Evolutionary conservation across 2,329 filamentous ascomycete genomes (phyloP).

Genomic region (Grosmannia penicillata): DNA sequence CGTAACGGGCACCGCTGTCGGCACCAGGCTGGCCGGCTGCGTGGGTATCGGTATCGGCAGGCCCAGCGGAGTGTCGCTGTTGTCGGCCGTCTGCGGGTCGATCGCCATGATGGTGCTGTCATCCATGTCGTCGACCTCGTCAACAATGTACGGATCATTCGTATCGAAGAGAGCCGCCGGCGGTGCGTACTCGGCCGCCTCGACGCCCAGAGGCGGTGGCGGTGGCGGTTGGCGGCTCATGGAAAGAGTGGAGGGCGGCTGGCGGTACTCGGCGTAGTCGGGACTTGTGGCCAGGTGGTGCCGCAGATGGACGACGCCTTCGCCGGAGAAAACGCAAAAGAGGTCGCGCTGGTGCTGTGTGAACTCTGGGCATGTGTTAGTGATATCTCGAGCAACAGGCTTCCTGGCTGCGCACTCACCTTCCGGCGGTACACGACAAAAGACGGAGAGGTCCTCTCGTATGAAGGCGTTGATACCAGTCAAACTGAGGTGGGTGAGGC

Average conservation of each 20-base stretch:
- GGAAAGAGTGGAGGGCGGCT: constrained; percentile 12
- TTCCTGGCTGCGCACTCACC: constrained; percentile 27
- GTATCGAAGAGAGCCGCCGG: constrained; percentile 21
- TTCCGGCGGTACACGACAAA: constrained; percentile 71
- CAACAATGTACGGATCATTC: constrained; percentile 18
- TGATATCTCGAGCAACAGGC: background rate
- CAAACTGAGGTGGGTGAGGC: constrained; percentile 83
- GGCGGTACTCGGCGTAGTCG: constrained; percentile 29
- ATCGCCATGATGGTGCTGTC: constrained; percentile 24
- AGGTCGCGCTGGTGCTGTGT: constrained; percentile 89
- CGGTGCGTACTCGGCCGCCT: constrained; percentile 5
- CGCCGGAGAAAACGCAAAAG: constrained; percentile 93
- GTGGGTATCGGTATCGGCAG: constrained; percentile 1
- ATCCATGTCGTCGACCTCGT: constrained; percentile 29
- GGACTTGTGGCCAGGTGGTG: constrained; percentile 54
- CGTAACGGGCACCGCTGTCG: constrained; percentile 2
- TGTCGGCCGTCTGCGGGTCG: constrained; percentile 12
- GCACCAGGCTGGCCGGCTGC: background rate
- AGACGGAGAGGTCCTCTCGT: constrained; percentile 66
- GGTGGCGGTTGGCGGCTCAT: constrained; percentile 7
- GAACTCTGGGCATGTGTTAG: constrained; percentile 48
- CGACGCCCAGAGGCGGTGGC: constrained; percentile 10
- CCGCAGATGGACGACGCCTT: constrained; percentile 64
- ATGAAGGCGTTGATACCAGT: constrained; percentile 90
- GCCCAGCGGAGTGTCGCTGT: background rate